Percentiles rank a stretch among this genome's conserved stretches.
Conservation (phyloP, 2,329 filamentous ascomycete genomes). For the Colletotrichum cereale region DNA sequence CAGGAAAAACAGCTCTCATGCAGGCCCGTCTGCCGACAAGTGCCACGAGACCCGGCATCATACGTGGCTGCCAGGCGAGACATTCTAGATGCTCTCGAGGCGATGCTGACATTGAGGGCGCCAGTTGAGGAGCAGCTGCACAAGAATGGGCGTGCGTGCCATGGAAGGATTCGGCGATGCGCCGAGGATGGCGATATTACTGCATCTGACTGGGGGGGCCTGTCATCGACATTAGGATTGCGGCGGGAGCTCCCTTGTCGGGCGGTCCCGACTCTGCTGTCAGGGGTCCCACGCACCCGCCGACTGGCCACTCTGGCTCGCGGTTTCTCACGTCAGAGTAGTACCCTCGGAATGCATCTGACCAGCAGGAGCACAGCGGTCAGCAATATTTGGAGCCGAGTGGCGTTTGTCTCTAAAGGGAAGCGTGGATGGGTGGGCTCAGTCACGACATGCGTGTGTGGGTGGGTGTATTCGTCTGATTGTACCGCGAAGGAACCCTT, state of each 20-base stretch:
- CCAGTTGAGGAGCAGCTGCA: not conserved
- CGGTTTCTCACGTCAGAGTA: conserved; percentile 1
- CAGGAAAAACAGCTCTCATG: not conserved
- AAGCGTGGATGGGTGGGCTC: not conserved
- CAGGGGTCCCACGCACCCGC: not conserved
- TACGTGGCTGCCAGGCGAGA: not conserved
- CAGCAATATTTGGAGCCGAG: not conserved
- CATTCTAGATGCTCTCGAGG: not conserved
- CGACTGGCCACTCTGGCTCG: conserved; percentile 1
- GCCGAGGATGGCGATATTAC: not conserved
- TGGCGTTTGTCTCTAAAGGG: not conserved
- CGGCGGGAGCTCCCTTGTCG: conserved; percentile 15
- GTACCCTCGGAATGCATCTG: not conserved
- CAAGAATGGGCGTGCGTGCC: not conserved
- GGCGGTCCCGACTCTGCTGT: conserved; percentile 8
- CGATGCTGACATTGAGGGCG: not conserved
- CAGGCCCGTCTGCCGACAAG: not conserved
- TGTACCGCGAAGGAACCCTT: no score
- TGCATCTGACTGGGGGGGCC: not conserved
- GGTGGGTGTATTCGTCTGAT: not conserved
- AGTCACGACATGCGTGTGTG: not conserved
- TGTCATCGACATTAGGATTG: not conserved
- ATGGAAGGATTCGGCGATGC: not conserved
- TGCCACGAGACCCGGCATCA: not conserved
- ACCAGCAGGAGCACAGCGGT: not conserved